These are phyloP conservation scores for Cryptococcus sp. DNA, from an alignment of 1,284 basidiomycete genomes.

Conservation along the genomic window DNA sequence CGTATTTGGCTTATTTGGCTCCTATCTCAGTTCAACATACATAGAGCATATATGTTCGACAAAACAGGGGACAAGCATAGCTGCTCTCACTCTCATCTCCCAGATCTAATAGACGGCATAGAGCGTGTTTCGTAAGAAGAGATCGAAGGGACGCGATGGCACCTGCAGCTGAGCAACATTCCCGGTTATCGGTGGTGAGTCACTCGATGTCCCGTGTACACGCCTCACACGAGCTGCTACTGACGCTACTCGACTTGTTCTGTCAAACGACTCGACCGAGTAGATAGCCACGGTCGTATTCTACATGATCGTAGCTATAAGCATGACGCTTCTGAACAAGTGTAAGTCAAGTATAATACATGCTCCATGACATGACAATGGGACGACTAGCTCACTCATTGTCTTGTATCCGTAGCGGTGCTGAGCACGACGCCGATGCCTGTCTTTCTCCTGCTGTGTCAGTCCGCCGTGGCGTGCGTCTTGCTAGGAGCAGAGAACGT, in stretches of 20 bases:
- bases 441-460: conserved; percentile 32
- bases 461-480: conserved; percentile 26
- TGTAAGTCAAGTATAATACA: conserved; percentile 12
- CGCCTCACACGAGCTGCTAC: neutral
- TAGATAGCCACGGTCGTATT: conserved; percentile 32
- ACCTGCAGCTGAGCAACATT: conserved; percentile 16
- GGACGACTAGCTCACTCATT: neutral
- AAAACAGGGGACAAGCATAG: no score
- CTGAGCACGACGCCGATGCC: conserved; percentile 31
- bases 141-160: conserved; percentile 1
- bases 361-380: neutral
- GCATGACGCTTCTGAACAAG: conserved; percentile 37
- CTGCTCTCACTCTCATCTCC: no score
- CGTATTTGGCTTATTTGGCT: no score
- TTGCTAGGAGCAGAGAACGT: conserved; percentile 22
- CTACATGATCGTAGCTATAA: conserved; percentile 36
- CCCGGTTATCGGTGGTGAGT: conserved; percentile 23
- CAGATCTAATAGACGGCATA: no score
- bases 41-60: no score
- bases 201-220: neutral
- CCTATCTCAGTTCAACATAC: no score
- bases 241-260: neutral
- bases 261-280: neutral
- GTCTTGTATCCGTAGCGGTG: conserved; percentile 15
- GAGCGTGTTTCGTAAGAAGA: no score